Evolutionary conservation across 768 basidiomycete genomes (phyloP).

Genomic region (Tephrocybe sp.): DNA sequence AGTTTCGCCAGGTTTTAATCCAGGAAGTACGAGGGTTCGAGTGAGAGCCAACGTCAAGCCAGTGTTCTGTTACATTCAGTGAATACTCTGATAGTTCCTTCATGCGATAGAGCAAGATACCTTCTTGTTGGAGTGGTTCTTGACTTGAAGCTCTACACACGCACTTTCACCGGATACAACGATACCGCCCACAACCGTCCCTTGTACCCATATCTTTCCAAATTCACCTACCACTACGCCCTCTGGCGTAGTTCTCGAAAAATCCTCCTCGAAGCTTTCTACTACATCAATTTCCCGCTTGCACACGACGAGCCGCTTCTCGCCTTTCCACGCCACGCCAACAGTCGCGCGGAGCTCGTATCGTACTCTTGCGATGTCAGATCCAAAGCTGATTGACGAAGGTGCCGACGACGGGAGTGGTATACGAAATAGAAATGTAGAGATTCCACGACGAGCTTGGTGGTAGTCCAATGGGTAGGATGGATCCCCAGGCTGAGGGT

Average conservation of each 20-base stretch:
- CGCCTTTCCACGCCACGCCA: conserved; percentile 73
- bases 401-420: conserved; percentile 67
- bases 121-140: conserved; percentile 81
- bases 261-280: conserved; percentile 46
- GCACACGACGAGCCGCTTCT: conserved; percentile 64
- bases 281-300: conserved; percentile 62
- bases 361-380: conserved; percentile 61
- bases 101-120: conserved; percentile 30
- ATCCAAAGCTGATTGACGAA: conserved; percentile 68
- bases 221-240: conserved; percentile 69
- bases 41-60: conserved; percentile 60
- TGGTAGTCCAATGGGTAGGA: conserved; percentile 64
- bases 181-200: conserved; percentile 57
- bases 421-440: conserved; percentile 80
- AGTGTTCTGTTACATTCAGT: conserved; percentile 50
- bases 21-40: conserved; percentile 58
- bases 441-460: conserved; percentile 71
- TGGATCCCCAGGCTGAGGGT: conserved; percentile 55
- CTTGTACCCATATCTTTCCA: conserved; percentile 79
- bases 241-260: conserved; percentile 43
- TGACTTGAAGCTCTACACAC: conserved; percentile 74
- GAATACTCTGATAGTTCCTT: not conserved
- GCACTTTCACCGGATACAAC: conserved; percentile 67
- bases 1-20: conserved; percentile 34
- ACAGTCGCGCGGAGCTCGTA: conserved; percentile 76